phyloP scores from a whole-genome alignment of 2,329 filamentous ascomycete genomes.

The Alternaria gaisen region DNA sequence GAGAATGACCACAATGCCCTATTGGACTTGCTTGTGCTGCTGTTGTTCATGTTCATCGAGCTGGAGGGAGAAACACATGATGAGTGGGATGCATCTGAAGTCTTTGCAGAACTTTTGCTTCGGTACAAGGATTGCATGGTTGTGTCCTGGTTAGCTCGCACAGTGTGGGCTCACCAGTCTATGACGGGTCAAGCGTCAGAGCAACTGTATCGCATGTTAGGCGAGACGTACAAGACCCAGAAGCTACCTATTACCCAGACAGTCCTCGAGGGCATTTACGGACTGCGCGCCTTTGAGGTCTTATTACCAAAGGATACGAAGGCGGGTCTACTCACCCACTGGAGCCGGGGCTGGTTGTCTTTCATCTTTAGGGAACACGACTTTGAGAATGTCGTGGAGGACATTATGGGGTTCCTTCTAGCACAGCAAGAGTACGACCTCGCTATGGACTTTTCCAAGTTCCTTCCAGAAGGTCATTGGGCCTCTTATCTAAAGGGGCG shows the following conservation, averaged over 20 bases:
- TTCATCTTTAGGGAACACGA: slow-evolving; percentile 49
- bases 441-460: slow-evolving; percentile 71
- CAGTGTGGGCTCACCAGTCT: slow-evolving; percentile 44
- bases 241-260: slow-evolving; percentile 48
- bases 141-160: slow-evolving; percentile 47
- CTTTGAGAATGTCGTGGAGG: slow-evolving; percentile 50
- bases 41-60: slow-evolving; percentile 78
- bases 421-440: slow-evolving; percentile 56
- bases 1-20: slow-evolving; percentile 76
- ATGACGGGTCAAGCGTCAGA: slow-evolving; percentile 42
- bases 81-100: slow-evolving; percentile 68
- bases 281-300: slow-evolving; percentile 43
- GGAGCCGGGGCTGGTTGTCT: slow-evolving; percentile 57
- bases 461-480: slow-evolving; percentile 68
- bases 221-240: slow-evolving; percentile 35
- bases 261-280: slow-evolving; percentile 48
- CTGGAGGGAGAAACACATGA: slow-evolving; percentile 73
- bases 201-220: slow-evolving; percentile 31
- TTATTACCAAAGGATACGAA: slow-evolving; percentile 37
- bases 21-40: slow-evolving; percentile 81
- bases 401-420: slow-evolving; percentile 57
- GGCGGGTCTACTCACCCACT: slow-evolving; percentile 53
- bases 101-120: slow-evolving; percentile 71
- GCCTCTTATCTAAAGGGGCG: slow-evolving; percentile 83
- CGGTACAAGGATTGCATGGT: slow-evolving; percentile 49